Percentiles rank a stretch among this genome's conserved stretches.
Evolutionary conservation across 768 basidiomycete species (phyloP).

Genomic region (Lactarius trivialis): DNA sequence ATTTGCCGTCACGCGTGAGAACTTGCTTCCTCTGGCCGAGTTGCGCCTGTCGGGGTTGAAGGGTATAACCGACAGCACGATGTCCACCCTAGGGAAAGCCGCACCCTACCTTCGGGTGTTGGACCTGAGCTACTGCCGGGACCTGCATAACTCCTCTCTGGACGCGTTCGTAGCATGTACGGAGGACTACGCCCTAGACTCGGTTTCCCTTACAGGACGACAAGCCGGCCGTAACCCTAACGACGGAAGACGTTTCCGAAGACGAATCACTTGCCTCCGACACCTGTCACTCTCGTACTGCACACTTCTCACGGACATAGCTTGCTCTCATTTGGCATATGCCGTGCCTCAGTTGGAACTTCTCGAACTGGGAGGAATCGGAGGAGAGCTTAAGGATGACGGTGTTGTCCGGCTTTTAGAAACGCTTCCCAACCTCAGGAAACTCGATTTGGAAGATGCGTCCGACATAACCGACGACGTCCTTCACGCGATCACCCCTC

Average conservation of each 20-base stretch:
- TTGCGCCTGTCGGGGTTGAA: slow-evolving; percentile 65
- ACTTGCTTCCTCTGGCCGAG: slow-evolving; percentile 49
- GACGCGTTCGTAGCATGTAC: slow-evolving; percentile 63
- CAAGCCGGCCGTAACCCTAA: slow-evolving; percentile 58
- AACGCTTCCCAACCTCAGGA: slow-evolving; percentile 63
- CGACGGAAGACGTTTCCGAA: slow-evolving; percentile 42
- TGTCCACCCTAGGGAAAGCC: slow-evolving; percentile 60
- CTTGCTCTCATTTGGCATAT: slow-evolving; percentile 65
- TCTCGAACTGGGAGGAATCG: slow-evolving; percentile 75
- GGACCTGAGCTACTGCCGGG: slow-evolving; percentile 68
- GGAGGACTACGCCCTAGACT: slow-evolving; percentile 35
- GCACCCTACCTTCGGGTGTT: slow-evolving; percentile 71
- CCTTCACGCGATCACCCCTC: slow-evolving; percentile 57
- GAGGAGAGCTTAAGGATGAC: slow-evolving; percentile 57
- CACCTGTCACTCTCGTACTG: slow-evolving; percentile 74
- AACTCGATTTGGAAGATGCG: slow-evolving; percentile 85
- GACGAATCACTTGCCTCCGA: slow-evolving; percentile 60
- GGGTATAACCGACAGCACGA: slow-evolving; percentile 49
- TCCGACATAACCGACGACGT: slow-evolving; percentile 64
- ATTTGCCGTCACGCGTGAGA: slow-evolving; percentile 40
- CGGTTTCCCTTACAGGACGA: slow-evolving; percentile 49
- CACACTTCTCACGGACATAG: slow-evolving; percentile 61
- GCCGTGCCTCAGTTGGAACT: slow-evolving; percentile 66
- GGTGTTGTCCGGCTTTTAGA: slow-evolving; percentile 67
- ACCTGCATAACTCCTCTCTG: slow-evolving; percentile 68